These are phyloP conservation scores for Immersiporthe knoxdaviesiana DNA, from an alignment of 2,329 filamentous ascomycete genomes.

Conservation along the genomic window DNA sequence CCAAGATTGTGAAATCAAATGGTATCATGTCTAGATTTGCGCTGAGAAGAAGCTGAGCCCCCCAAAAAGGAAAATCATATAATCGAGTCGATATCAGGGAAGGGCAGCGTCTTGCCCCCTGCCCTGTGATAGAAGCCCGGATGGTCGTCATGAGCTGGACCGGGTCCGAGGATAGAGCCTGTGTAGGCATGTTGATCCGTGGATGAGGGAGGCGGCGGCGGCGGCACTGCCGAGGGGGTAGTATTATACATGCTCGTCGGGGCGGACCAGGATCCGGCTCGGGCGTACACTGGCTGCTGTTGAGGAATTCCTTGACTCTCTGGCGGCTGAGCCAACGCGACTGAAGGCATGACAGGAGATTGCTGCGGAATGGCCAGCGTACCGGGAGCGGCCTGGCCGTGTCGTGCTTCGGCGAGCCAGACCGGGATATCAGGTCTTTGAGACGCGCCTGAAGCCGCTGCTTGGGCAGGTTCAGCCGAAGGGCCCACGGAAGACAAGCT, in stretches of 20 bases:
- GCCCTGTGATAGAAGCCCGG: constrained; percentile 12
- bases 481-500: background rate
- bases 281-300: background rate
- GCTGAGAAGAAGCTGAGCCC: background rate
- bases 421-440: constrained; percentile 12
- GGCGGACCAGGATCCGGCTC: background rate
- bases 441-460: background rate
- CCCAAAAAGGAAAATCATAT: background rate
- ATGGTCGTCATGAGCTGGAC: constrained; percentile 3
- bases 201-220: background rate
- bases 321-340: background rate
- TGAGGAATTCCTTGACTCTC: background rate
- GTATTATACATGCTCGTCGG: background rate
- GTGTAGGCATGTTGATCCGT: background rate
- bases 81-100: constrained; percentile 13
- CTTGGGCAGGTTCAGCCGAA: background rate
- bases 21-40: background rate
- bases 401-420: constrained; percentile 16
- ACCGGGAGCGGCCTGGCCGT: background rate
- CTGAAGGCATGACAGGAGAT: background rate
- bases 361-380: constrained; percentile 5
- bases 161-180: background rate
- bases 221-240: background rate
- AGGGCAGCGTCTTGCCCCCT: constrained; percentile 9
- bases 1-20: background rate